phyloP scores from a whole-genome alignment of 352 stramenopile species.

The Phytopythium litorale region DNA sequence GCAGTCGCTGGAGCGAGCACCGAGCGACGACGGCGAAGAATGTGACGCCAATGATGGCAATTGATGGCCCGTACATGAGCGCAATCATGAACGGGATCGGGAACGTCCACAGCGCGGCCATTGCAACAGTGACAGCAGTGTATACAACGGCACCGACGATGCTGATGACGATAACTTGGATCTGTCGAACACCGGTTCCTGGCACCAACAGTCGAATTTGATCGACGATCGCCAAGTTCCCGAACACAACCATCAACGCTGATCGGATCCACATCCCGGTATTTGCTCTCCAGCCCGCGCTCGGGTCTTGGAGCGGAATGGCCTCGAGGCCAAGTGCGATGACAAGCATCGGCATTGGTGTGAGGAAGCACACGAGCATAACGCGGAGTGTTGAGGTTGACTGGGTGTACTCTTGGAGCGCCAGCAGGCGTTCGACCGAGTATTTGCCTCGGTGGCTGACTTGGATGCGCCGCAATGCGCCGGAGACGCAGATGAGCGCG shows the following conservation, averaged over 20 bases:
- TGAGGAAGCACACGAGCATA: conserved; percentile 10
- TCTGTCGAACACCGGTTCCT: conserved; percentile 2
- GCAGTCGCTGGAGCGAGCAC: background rate
- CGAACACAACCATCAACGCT: conserved; percentile 1
- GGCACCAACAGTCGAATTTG: conserved; percentile 10
- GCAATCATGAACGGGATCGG: conserved; percentile 22
- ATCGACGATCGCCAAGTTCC: background rate
- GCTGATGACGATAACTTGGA: conserved; percentile 8
- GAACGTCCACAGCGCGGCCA: conserved; percentile 12
- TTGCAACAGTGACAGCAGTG: background rate
- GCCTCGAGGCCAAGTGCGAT: conserved; percentile 12
- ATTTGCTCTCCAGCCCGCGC: conserved; percentile 15
- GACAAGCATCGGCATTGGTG: conserved; percentile 15
- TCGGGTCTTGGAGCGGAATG: conserved; percentile 12
- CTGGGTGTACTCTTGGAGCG: conserved; percentile 20
- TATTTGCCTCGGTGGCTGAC: conserved; percentile 22
- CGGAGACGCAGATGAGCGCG: background rate
- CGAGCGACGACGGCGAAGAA: background rate
- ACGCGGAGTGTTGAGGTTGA: conserved; percentile 12
- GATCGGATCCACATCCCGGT: conserved; percentile 19
- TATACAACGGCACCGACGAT: conserved; percentile 5
- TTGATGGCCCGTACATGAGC: background rate
- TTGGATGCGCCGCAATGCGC: conserved; percentile 8
- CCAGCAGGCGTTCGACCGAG: conserved; percentile 19
- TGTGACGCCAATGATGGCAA: conserved; percentile 3